Percentiles rank a stretch among this genome's conserved stretches.
Evolutionary conservation across 2,329 filamentous ascomycete species (phyloP).

Genomic region (Blumeriella jaapii): DNA sequence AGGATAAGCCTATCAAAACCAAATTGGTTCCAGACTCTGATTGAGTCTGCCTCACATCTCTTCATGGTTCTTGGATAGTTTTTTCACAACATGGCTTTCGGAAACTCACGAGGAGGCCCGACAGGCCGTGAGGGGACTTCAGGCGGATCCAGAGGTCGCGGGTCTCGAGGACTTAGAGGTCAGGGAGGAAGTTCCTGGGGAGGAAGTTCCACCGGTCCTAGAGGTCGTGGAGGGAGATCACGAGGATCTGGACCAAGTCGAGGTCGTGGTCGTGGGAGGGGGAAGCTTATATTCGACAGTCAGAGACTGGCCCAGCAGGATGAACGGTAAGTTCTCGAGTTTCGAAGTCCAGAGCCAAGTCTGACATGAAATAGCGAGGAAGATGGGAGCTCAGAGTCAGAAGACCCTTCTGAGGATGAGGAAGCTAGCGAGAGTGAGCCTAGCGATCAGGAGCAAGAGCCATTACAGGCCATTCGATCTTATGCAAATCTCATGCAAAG

Average conservation of each 20-base stretch:
- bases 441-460: conserved; percentile 33
- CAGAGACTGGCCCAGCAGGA: conserved; percentile 35
- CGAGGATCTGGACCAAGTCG: conserved; percentile 16
- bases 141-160: conserved; percentile 20
- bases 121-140: conserved; percentile 13
- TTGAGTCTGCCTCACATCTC: too few relatives aligned
- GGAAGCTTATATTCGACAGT: conserved; percentile 34
- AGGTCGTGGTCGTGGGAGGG: conserved; percentile 24
- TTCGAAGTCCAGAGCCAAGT: not conserved
- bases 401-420: conserved; percentile 31
- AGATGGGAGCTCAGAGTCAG: conserved; percentile 24
- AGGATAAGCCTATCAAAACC: conserved; percentile 14
- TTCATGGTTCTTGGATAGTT: too few relatives aligned
- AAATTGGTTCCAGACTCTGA: too few relatives aligned
- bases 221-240: conserved; percentile 18
- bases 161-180: not conserved
- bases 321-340: conserved; percentile 25
- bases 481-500: conserved; percentile 50
- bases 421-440: conserved; percentile 32
- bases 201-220: not conserved
- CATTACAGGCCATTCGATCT: conserved; percentile 32
- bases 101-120: conserved; percentile 21
- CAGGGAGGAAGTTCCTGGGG: conserved; percentile 12
- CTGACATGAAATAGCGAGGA: conserved; percentile 16
- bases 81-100: conserved; percentile 15